Conservation (phyloP, 495 filamentous ascomycete species). For the Recurvomyces mirabilis region DNA sequence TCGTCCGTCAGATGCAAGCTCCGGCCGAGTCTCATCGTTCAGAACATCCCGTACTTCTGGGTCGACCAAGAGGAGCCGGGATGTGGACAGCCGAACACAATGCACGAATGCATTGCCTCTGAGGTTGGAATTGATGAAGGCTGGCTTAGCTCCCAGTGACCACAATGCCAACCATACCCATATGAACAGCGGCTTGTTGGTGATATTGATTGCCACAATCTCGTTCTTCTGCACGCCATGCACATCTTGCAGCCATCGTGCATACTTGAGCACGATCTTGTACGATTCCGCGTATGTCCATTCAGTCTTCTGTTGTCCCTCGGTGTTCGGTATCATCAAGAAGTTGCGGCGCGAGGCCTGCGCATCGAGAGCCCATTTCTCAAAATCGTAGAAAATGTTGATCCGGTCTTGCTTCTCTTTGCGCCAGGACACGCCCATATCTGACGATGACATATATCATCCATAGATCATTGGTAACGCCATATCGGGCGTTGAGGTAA, state of each 20-base stretch:
- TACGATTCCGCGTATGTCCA: constrained; percentile 83
- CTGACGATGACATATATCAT: constrained; percentile 42
- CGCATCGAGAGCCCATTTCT: constrained; percentile 50
- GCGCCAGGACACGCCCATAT: constrained; percentile 33
- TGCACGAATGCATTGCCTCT: constrained; percentile 64
- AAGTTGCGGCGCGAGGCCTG: constrained; percentile 47
- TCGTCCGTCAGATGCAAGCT: constrained; percentile 25
- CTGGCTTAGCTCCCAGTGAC: constrained; percentile 81
- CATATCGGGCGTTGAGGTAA: constrained; percentile 69
- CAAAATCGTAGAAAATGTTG: constrained; percentile 73
- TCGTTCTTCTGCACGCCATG: constrained; percentile 61
- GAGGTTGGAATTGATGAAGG: constrained; percentile 91
- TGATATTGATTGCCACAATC: constrained; percentile 79
- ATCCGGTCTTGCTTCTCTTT: constrained; percentile 45
- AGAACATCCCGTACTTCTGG: constrained; percentile 39
- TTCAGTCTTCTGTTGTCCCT: constrained; percentile 42
- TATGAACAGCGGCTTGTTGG: constrained; percentile 72
- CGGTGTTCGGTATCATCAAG: constrained; percentile 45
- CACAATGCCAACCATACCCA: constrained; percentile 81
- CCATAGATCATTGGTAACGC: constrained; percentile 52
- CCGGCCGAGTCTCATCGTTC: constrained; percentile 38
- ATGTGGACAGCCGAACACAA: constrained; percentile 59
- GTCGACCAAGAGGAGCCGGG: constrained; percentile 66
- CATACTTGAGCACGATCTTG: constrained; percentile 62
- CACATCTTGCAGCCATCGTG: constrained; percentile 66